Evolutionary conservation across 805 yeast species (phyloP), one percentile per base, ranked within the genome.

Genomic region (Wickerhamiella galacta): DNA sequence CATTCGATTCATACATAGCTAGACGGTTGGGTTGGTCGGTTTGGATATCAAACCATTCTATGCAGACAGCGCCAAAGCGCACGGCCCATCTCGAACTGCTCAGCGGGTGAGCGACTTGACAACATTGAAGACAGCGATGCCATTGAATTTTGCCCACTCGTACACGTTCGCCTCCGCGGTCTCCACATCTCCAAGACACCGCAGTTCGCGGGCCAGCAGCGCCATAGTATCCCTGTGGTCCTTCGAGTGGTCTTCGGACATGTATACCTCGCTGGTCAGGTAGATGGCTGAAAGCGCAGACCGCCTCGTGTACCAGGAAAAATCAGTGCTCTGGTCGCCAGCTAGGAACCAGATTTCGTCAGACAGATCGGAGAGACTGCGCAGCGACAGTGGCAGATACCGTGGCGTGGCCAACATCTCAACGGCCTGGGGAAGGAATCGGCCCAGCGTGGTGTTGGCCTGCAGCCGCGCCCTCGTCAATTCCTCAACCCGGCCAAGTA

Each of bases 231-330:
- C 67, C 10, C 42, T 36, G 45, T 60, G 76, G 20, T 57, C 65
- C 2, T 49, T 46, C 15, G 87, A 72, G 16, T 59, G 60, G 52
- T 87, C 95, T 43, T 68, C 75, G 28, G 80, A 59, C 90, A 76
- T 77, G 57, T 69, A 81, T 39, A 81, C 57, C 52, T 87, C 95
- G 25, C 51, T 39, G 24, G 75, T 68, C 2, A 78, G 77, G 52
- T 79, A 81, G 2, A 77, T 66, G 2, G 77, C 63, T 16, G 79
- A 66, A 11, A 87, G 50, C 6, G 78, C 66, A 11, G 76, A 58
- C 42, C 98, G 63, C 49, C 83, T 79, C n/a, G 92, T 61, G 53
- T 87, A 87, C 98, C 98, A 87, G 3, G 81, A 76, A 51, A 78
- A 74, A 52, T 82, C 94, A 14, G 58, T 72, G 15, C 90, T 68